phyloP scores from a whole-genome alignment of 192 early-diverging fungal species.

The Phlyctochytrium bullatum region DNA sequence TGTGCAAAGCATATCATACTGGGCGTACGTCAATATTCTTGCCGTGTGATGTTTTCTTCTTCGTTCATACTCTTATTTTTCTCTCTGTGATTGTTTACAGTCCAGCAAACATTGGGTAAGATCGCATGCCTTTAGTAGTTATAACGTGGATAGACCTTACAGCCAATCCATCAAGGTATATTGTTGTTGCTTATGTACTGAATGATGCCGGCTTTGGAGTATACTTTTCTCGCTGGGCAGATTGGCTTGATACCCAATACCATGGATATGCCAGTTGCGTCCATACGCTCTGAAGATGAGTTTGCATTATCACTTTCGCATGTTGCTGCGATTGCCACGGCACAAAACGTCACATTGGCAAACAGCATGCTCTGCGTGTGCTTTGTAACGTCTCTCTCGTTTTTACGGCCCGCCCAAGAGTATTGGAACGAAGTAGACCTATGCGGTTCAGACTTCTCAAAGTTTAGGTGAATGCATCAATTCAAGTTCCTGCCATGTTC shows the following conservation, averaged over 20 bases:
- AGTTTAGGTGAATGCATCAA: background rate
- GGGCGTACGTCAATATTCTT: constrained; percentile 56
- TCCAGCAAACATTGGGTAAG: constrained; percentile 78
- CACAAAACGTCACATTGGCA: background rate
- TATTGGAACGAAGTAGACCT: background rate
- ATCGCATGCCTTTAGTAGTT: too few relatives aligned
- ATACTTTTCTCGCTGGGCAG: constrained; percentile 73
- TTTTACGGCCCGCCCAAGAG: background rate
- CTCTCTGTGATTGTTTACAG: too few relatives aligned
- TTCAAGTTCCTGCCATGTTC: background rate
- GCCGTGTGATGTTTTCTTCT: constrained; percentile 2
- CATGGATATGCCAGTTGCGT: constrained; percentile 49
- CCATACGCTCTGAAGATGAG: background rate
- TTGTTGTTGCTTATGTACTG: background rate
- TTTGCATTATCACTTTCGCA: background rate
- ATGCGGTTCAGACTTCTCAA: background rate
- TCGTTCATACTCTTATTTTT: too few relatives aligned
- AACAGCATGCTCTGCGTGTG: background rate
- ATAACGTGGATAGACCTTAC: constrained; percentile 73
- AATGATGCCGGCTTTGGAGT: constrained; percentile 44
- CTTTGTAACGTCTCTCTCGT: background rate
- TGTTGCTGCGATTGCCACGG: background rate
- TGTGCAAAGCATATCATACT: constrained; percentile 84
- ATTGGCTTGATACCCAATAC: constrained; percentile 71
- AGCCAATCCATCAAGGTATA: constrained; percentile 66